These are phyloP conservation scores for Podospora tetraspora DNA, from an alignment of 495 filamentous ascomycete genomes.

Conservation along the genomic window DNA sequence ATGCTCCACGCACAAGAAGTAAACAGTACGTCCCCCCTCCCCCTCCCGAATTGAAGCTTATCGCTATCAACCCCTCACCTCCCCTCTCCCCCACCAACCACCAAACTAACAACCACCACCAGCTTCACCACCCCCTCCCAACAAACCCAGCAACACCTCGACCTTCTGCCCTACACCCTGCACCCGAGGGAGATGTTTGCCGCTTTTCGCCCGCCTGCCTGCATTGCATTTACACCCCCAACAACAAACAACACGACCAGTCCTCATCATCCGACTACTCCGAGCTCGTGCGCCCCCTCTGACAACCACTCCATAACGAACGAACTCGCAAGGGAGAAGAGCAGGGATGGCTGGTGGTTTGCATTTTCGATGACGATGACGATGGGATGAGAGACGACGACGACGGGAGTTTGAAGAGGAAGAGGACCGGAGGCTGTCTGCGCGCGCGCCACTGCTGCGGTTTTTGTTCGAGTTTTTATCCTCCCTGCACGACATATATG, in stretches of 20 bases:
- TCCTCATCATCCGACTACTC: not conserved
- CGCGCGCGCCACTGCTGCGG: not conserved
- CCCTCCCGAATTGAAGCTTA: too few species aligned
- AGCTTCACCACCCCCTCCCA: not conserved
- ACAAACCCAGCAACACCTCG: not conserved
- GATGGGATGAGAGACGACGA: not conserved
- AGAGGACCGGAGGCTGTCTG: not conserved
- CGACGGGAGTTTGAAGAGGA: not conserved
- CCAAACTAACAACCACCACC: not conserved
- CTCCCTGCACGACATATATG: not conserved
- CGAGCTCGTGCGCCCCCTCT: not conserved
- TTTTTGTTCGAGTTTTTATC: not conserved
- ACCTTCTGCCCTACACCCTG: not conserved
- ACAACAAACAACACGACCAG: not conserved
- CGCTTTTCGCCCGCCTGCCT: not conserved
- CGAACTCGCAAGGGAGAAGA: not conserved
- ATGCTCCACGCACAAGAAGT: slow-evolving; percentile 23
- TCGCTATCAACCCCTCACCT: not conserved
- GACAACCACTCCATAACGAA: not conserved
- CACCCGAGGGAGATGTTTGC: not conserved
- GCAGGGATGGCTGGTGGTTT: not conserved
- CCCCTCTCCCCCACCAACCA: too few species aligned
- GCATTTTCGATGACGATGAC: not conserved
- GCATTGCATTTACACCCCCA: not conserved
- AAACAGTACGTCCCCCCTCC: not conserved